Evolutionary conservation across 1,284 basidiomycete species (phyloP), one percentile per base, ranked within the genome.

Genomic region (Cryptococcus hybrid): DNA sequence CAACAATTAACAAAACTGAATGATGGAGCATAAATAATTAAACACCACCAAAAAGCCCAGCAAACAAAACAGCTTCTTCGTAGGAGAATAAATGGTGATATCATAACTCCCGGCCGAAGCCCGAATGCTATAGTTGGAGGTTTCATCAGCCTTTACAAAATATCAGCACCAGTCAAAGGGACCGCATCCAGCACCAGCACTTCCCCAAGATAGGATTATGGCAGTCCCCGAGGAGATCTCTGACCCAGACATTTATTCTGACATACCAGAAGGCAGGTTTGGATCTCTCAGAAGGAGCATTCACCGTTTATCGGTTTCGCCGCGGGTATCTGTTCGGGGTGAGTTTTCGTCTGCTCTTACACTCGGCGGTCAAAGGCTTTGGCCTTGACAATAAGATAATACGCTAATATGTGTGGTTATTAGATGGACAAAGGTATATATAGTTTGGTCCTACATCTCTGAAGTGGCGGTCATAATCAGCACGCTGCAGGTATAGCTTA

Each of bases 291-390:
- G 7, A 66, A 65, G 54, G 49, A 49, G 36, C 74, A 76, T 58
- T 63, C 67, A 51, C 70, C 71, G 36, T 72, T 71, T 51, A 58
- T 73, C 7, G 76, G 76, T 2, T 78, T 78, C 56, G 74, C 74
- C 13, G 76, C 76, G 8, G 76, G 76, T 1, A 54, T 76, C 13
- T 65, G 68, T 24, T 77, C 75, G 15, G 75, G 75, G 68, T 74
- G 52, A 59, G 70, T 57, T 8, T 47, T 9, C 47, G 45, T 24
- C 47, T 34, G 15, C 7, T 47, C 35, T 35, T 24, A 24, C 15
- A 5, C 1, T 35, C 30, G 30, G 30, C 30, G 30, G 30, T 30
- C 30, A 30, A 30, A 30, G 30, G 30, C 4, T 4, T 30, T 30
- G 30, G 30, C 30, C 30, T 30, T 30, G 30, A 30, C 30, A 30